These are phyloP conservation scores for Trebouxia sp. DNA, from an alignment of 139 green algal species.

Conservation along the genomic window DNA sequence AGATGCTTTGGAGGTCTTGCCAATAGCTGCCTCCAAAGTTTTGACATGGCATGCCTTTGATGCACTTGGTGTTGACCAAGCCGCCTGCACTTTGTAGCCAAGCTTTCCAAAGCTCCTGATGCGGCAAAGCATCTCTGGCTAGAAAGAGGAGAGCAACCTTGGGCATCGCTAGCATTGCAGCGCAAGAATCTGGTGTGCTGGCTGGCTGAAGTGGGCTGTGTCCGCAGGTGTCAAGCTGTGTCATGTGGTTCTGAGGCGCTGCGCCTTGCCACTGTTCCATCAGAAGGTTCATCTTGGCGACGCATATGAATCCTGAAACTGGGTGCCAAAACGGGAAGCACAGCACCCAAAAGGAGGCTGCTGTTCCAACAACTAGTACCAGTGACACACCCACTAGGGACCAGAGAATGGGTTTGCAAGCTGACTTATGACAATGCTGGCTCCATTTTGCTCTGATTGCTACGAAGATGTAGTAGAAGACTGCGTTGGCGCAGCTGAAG, in stretches of 20 bases:
- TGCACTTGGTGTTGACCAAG: constrained; percentile 2
- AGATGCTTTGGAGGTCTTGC: neutral
- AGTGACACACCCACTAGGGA: neutral
- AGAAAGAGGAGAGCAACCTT: constrained; percentile 53
- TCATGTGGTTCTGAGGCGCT: neutral
- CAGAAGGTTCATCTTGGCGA: constrained; percentile 2
- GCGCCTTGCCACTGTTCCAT: neutral
- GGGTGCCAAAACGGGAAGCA: constrained; percentile 20
- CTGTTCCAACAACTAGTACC: neutral
- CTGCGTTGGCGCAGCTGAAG: constrained; percentile 14
- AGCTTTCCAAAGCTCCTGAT: constrained; percentile 30
- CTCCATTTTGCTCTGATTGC: constrained; percentile 10
- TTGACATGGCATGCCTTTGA: neutral
- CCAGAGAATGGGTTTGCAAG: constrained; percentile 21
- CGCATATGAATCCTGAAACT: constrained; percentile 14
- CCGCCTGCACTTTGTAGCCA: constrained; percentile 25
- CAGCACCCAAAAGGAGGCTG: neutral
- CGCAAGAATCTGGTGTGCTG: neutral
- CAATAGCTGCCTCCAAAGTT: neutral
- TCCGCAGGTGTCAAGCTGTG: constrained; percentile 11
- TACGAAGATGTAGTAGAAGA: constrained; percentile 15
- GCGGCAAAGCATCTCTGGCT: constrained; percentile 28
- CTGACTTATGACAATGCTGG: constrained; percentile 18
- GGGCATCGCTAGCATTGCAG: constrained; percentile 9
- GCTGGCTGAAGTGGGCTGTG: neutral